Evolutionary conservation across 1,139 yeast species (phyloP).

Genomic region (Yamadazyma diddensiae): DNA sequence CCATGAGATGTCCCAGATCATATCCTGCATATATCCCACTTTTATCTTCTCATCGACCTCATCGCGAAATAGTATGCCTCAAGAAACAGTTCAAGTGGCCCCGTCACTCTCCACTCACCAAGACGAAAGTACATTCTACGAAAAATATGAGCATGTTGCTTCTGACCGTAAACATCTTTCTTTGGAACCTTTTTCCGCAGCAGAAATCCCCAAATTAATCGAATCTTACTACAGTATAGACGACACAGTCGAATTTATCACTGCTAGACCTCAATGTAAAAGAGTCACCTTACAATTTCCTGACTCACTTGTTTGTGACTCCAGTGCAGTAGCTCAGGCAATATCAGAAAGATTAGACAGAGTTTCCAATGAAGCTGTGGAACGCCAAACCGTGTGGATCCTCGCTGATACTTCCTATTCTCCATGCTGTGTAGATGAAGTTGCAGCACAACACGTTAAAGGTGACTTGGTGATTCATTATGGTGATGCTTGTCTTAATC

Average conservation of each 20-base stretch:
- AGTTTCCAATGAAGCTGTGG: neutral
- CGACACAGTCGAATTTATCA: constrained; percentile 38
- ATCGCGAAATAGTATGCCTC: constrained; percentile 15
- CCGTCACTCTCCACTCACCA: constrained; percentile 63
- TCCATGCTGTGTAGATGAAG: constrained; percentile 94
- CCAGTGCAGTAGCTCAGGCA: constrained; percentile 62
- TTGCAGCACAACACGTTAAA: constrained; percentile 89
- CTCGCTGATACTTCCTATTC: constrained; percentile 96
- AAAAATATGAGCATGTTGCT: constrained; percentile 27
- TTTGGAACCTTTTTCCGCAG: constrained; percentile 3
- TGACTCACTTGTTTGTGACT: constrained; percentile 72
- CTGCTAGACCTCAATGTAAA: constrained; percentile 27
- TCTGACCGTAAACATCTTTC: constrained; percentile 32
- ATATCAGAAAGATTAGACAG: constrained; percentile 22
- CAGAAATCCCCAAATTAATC: constrained; percentile 26
- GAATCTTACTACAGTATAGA: constrained; percentile 51
- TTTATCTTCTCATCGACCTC: constrained; percentile 22
- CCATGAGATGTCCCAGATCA: neutral
- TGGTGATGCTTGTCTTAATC: constrained; percentile 91
- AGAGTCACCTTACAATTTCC: constrained; percentile 88
- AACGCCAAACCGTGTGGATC: constrained; percentile 43
- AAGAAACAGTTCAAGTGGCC: constrained; percentile 28
- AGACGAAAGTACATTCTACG: constrained; percentile 52
- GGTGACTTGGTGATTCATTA: constrained; percentile 88
- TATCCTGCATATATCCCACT: neutral